Evolutionary conservation across 2,329 filamentous ascomycete genomes (phyloP).

Genomic region (Calonectria pteridis): DNA sequence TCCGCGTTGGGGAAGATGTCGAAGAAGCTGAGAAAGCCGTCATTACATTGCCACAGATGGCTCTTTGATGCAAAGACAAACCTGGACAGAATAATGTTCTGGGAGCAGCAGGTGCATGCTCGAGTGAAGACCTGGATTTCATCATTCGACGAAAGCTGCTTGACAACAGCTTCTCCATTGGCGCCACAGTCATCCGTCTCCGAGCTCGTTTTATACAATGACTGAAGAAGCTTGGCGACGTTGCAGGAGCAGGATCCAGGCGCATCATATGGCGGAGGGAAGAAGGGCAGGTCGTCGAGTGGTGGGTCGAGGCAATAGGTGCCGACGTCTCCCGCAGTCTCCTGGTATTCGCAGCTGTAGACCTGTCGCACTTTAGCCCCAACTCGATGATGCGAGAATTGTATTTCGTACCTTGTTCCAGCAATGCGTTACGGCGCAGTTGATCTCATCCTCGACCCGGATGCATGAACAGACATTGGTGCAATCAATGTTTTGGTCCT

Average conservation of each 20-base stretch:
- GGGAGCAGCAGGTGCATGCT: neutral
- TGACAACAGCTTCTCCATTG: neutral
- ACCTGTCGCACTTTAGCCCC: neutral
- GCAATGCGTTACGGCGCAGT: neutral
- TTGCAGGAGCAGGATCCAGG: constrained; percentile 2
- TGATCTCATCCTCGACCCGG: neutral
- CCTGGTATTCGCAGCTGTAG: constrained; percentile 7
- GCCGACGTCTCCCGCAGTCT: neutral
- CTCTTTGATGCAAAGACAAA: neutral
- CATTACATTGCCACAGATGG: neutral
- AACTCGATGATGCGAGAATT: neutral
- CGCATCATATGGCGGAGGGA: neutral
- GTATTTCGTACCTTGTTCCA: neutral
- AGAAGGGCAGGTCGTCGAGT: neutral
- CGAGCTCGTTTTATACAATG: neutral
- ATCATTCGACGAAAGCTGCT: neutral
- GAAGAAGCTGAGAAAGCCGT: neutral
- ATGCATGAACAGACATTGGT: neutral
- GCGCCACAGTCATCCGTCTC: neutral
- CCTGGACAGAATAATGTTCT: neutral
- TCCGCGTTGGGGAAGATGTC: neutral
- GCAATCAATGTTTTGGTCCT: neutral
- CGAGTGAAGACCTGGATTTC: neutral
- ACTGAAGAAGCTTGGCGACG: neutral
- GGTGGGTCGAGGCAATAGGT: neutral